Evolutionary conservation across 306 rosid genomes (phyloP).

Genomic region (Hippophae tibetana): DNA sequence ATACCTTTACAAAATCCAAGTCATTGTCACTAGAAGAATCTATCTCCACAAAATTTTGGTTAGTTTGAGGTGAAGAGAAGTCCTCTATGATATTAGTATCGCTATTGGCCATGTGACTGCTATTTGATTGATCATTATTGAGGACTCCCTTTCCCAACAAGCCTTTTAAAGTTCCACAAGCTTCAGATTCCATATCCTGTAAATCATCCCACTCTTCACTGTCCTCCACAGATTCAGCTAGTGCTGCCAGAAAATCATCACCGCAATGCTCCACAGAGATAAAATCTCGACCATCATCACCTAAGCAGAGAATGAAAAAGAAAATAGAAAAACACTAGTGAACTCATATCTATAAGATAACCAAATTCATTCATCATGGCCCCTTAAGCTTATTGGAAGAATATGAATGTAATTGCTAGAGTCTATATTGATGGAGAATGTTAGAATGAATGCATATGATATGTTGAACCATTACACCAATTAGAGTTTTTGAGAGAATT

Average conservation of each 20-base stretch:
- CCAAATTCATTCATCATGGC: neutral
- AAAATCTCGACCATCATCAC: conserved; percentile 77
- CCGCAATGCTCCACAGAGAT: conserved; percentile 85
- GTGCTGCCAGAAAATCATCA: conserved; percentile 67
- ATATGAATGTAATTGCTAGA: too few relatives aligned
- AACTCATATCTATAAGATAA: neutral
- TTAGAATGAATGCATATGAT: too few relatives aligned
- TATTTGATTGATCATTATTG: conserved; percentile 10
- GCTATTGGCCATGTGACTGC: conserved; percentile 7
- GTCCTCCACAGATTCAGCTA: conserved; percentile 59
- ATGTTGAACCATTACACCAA: too few relatives aligned
- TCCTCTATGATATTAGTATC: conserved; percentile 32
- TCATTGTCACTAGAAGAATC: conserved; percentile 64
- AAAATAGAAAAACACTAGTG: neutral
- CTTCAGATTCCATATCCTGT: conserved; percentile 66
- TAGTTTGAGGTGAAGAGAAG: conserved; percentile 30
- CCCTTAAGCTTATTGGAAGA: neutral
- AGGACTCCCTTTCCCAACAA: conserved; percentile 28
- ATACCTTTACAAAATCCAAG: conserved; percentile 25
- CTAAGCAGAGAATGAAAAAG: conserved; percentile 22
- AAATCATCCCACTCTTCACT: conserved; percentile 90
- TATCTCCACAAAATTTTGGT: conserved; percentile 39
- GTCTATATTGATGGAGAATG: too few relatives aligned
- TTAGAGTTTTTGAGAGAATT: too few relatives aligned
- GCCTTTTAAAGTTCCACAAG: conserved; percentile 46